Conservation (phyloP, 495 filamentous ascomycete genomes). For the Parathielavia appendiculata region DNA sequence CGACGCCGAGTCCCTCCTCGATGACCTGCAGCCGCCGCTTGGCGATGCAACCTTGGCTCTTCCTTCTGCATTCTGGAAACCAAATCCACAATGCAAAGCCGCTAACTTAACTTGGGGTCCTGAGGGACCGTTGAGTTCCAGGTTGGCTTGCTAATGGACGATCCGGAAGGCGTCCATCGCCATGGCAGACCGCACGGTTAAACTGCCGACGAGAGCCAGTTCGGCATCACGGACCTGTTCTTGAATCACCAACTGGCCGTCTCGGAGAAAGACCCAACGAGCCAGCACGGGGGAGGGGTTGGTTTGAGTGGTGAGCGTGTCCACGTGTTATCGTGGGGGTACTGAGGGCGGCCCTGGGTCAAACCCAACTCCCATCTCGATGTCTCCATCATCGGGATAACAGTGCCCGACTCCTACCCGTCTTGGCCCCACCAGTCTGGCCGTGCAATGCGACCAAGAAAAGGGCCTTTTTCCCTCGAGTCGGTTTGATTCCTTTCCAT, state of each 20-base stretch:
- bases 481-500: background rate
- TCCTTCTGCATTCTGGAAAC: background rate
- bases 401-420: constrained; percentile 17
- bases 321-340: background rate
- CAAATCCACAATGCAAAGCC: no score
- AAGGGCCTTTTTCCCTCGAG: background rate
- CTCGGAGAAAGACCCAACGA: background rate
- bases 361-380: background rate
- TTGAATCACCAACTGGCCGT: background rate
- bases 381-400: constrained; percentile 22
- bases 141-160: no score
- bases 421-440: background rate
- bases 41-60: background rate
- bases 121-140: no score
- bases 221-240: no score
- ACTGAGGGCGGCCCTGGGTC: background rate
- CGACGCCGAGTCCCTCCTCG: background rate
- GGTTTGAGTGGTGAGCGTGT: constrained; percentile 7
- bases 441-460: background rate
- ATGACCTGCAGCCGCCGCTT: background rate
- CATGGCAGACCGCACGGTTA: no score
- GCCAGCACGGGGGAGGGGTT: background rate
- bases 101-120: no score
- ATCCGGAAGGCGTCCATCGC: no score
- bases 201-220: no score